These are phyloP conservation scores for Phanerochaete carnosa DNA, from an alignment of 768 basidiomycete species.

Conservation along the genomic window DNA sequence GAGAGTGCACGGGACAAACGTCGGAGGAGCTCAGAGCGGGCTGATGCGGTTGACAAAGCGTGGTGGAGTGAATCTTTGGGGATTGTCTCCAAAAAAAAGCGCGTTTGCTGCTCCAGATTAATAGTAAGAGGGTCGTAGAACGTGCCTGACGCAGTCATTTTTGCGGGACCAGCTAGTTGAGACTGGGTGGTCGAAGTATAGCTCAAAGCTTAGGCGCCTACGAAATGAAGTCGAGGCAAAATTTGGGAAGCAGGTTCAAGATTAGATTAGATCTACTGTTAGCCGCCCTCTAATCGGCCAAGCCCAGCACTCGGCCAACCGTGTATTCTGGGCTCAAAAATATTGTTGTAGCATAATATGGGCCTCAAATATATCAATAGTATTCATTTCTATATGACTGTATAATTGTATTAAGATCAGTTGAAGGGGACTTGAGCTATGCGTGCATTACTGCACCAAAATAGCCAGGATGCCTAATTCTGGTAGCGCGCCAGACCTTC, in stretches of 20 bases:
- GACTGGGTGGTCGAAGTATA: not conserved
- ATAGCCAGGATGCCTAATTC: too few species aligned
- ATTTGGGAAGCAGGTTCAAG: not conserved
- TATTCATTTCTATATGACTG: not conserved
- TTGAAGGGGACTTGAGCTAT: too few species aligned
- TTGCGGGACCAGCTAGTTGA: not conserved
- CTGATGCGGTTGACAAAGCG: slow-evolving; percentile 36
- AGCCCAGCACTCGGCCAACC: too few species aligned
- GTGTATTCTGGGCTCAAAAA: too few species aligned
- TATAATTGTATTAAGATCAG: too few species aligned
- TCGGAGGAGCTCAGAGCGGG: slow-evolving; percentile 42
- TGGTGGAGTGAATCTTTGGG: slow-evolving; percentile 38
- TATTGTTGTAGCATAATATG: too few species aligned
- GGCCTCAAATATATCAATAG: too few species aligned
- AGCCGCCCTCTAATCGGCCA: too few species aligned
- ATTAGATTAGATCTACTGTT: not conserved
- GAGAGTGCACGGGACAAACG: slow-evolving; percentile 60
- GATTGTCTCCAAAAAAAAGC: slow-evolving; percentile 40
- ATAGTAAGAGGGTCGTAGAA: slow-evolving; percentile 52
- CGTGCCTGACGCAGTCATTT: slow-evolving; percentile 1
- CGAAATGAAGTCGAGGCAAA: slow-evolving; percentile 3
- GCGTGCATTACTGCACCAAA: too few species aligned
- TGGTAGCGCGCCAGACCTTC: too few species aligned
- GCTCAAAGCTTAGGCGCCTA: not conserved
- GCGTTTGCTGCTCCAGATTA: slow-evolving; percentile 54